phyloP scores from a whole-genome alignment of 495 filamentous ascomycete genomes.

The Chaetomium fimeti region DNA sequence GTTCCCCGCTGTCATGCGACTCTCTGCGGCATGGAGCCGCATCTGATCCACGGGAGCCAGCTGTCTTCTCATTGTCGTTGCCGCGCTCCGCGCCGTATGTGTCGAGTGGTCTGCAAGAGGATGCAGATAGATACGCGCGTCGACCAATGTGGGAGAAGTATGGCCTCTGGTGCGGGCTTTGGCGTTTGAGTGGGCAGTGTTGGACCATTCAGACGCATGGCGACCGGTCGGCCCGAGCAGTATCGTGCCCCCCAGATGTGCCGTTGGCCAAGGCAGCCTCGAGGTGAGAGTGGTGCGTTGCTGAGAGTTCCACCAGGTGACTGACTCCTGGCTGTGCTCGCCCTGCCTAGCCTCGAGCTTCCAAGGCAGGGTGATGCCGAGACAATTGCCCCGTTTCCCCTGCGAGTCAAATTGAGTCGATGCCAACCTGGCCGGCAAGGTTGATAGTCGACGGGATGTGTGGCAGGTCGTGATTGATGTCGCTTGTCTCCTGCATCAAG shows the following conservation, averaged over 20 bases:
- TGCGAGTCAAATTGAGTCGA: background rate
- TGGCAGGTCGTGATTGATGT: conserved; percentile 32
- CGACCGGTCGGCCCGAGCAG: background rate
- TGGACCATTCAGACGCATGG: background rate
- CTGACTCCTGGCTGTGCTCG: background rate
- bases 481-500: conserved; percentile 10
- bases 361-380: conserved; percentile 10
- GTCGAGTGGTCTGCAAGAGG: background rate
- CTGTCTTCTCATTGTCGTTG: conserved; percentile 9
- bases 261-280: background rate
- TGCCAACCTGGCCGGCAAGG: conserved; percentile 11
- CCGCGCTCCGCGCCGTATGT: background rate
- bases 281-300: background rate
- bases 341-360: background rate
- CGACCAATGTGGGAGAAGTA: conserved; percentile 12
- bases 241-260: background rate
- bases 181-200: conserved; percentile 1
- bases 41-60: background rate
- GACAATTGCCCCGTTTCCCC: conserved; percentile 17
- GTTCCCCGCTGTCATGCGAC: background rate
- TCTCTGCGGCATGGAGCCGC: background rate
- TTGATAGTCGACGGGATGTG: conserved; percentile 17
- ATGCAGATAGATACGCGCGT: background rate
- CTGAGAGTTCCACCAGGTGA: background rate
- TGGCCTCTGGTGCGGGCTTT: background rate